A percentile compares a stretch with the other conserved stretches of the same genome.
Conservation (phyloP, 2,329 filamentous ascomycete genomes). For the Epichloe sp. region DNA sequence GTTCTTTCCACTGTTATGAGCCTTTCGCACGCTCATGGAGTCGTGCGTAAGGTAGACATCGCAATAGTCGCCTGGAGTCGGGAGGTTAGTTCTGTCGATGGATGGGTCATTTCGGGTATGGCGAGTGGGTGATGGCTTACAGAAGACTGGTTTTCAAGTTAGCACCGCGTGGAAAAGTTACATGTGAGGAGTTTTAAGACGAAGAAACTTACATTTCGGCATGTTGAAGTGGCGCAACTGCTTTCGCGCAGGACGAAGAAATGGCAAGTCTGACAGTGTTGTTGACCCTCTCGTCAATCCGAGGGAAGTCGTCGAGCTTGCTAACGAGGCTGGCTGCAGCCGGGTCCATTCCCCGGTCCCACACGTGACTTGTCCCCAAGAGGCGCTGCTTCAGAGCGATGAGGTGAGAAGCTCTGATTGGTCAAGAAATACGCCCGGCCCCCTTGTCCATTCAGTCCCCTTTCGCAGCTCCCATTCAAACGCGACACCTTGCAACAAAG, state of each 20-base stretch:
- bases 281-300: too few relatives aligned
- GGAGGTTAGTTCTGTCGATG: conserved; percentile 18
- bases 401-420: neutral
- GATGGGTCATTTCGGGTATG: neutral
- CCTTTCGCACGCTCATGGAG: conserved; percentile 98
- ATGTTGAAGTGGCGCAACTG: neutral
- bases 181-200: neutral
- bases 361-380: neutral
- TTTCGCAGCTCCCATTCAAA: neutral
- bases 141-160: conserved; percentile 14
- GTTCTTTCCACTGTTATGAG: conserved; percentile 92
- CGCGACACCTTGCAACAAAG: conserved; percentile 6
- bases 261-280: neutral
- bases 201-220: conserved; percentile 6
- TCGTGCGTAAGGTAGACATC: conserved; percentile 99
- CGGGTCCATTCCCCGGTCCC: too few relatives aligned
- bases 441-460: neutral
- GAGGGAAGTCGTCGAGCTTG: too few relatives aligned
- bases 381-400: neutral
- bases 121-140: conserved; percentile 8
- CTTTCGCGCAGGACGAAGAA: neutral
- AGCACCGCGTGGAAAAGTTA: neutral
- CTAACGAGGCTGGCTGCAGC: too few relatives aligned
- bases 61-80: conserved; percentile 68
- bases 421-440: neutral